These are phyloP conservation scores for Brasenia schreberi DNA, from an alignment of 164 flowering plant species.

Conservation along the genomic window DNA sequence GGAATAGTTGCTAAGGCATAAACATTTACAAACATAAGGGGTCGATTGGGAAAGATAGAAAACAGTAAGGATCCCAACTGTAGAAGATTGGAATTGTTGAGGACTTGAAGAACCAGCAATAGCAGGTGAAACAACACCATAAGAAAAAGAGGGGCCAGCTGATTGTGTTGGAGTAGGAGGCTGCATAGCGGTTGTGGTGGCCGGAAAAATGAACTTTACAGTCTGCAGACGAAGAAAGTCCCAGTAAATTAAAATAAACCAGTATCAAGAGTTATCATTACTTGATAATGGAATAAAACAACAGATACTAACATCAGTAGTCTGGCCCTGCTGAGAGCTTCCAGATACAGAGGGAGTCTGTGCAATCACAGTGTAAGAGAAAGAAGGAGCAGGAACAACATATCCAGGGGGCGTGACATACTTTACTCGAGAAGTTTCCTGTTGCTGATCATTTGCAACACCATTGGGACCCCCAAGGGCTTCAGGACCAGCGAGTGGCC, in stretches of 20 bases:
- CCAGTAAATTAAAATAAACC: neutral
- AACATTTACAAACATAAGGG: neutral
- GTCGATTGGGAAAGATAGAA: neutral
- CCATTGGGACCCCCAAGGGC: conserved; percentile 11
- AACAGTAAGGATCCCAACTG: conserved; percentile 13
- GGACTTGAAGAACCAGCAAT: conserved; percentile 12
- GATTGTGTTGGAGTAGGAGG: conserved; percentile 18
- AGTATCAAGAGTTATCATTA: no score
- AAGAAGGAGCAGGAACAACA: conserved; percentile 17
- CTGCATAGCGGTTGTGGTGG: conserved; percentile 11
- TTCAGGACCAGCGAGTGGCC: conserved; percentile 8
- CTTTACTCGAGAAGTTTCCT: conserved; percentile 15
- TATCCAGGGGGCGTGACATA: conserved; percentile 13
- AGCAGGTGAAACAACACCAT: conserved; percentile 15
- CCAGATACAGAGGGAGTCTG: conserved; percentile 9
- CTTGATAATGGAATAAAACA: neutral
- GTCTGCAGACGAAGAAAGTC: neutral
- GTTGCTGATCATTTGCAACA: conserved; percentile 7
- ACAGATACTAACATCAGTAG: conserved; percentile 18
- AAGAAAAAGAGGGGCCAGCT: conserved; percentile 21
- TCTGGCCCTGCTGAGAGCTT: conserved; percentile 15
- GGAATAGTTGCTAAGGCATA: neutral
- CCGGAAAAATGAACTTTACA: conserved; percentile 6
- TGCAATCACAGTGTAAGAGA: conserved; percentile 18
- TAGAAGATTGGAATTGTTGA: conserved; percentile 16